Evolutionary conservation across 2,329 filamentous ascomycete genomes (phyloP).

Genomic region (Periconia macrospinosa): DNA sequence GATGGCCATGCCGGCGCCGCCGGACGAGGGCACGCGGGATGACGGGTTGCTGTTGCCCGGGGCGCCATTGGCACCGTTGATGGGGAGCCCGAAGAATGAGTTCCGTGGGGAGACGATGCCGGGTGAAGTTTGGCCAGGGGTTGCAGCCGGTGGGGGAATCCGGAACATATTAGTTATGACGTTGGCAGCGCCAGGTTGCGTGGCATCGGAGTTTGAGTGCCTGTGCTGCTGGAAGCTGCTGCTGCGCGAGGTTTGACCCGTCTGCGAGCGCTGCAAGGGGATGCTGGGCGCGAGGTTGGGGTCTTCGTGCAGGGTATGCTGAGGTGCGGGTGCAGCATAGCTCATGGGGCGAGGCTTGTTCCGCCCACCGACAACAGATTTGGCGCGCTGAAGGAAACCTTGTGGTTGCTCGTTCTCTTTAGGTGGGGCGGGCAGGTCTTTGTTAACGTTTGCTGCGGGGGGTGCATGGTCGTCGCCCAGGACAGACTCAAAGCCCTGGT

Average conservation of each 20-base stretch:
- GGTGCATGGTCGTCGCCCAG: constrained; percentile 64
- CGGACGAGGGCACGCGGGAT: constrained; percentile 40
- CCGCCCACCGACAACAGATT: constrained; percentile 52
- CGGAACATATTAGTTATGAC: constrained; percentile 91
- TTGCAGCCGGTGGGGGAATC: constrained; percentile 53
- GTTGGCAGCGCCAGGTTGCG: constrained; percentile 59
- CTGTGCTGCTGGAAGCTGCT: constrained; percentile 40
- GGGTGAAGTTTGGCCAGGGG: constrained; percentile 52
- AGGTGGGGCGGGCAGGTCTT: constrained; percentile 76
- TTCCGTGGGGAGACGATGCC: constrained; percentile 40
- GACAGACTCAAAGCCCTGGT: constrained; percentile 94
- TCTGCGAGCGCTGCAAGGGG: constrained; percentile 63
- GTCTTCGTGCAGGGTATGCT: constrained; percentile 52
- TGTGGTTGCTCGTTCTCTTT: constrained; percentile 52
- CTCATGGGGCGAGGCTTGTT: constrained; percentile 50
- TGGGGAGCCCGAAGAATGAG: constrained; percentile 46
- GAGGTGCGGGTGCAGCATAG: constrained; percentile 37
- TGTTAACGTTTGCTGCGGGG: constrained; percentile 62
- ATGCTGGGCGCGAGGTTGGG: constrained; percentile 76
- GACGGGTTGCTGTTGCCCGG: constrained; percentile 44
- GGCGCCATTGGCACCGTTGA: constrained; percentile 35
- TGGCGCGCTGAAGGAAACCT: constrained; percentile 60
- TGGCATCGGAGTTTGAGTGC: constrained; percentile 49
- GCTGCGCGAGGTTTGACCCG: constrained; percentile 49
- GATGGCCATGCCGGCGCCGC: constrained; percentile 24